Evolutionary conservation across 2,329 filamentous ascomycete species (phyloP).

Genomic region (Alternaria sp.): DNA sequence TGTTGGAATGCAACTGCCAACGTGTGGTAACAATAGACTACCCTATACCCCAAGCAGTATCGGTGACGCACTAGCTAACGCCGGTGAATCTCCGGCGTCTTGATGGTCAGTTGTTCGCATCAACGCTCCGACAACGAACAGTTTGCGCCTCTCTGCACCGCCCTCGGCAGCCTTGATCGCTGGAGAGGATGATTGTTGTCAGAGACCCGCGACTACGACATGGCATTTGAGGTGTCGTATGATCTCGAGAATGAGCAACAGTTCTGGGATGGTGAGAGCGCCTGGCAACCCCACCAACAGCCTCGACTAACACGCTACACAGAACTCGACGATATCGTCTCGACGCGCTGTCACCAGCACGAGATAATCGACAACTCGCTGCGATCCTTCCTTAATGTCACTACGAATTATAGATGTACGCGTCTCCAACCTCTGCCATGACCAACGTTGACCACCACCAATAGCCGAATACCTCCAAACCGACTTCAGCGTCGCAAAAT

Average conservation of each 20-base stretch:
- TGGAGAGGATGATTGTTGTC: conserved; percentile 50
- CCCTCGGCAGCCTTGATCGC: conserved; percentile 31
- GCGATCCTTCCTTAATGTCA: conserved; percentile 82
- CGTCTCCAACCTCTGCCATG: conserved; percentile 1
- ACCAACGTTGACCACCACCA: conserved; percentile 33
- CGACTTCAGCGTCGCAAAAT: conserved; percentile 82
- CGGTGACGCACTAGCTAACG: conserved; percentile 36
- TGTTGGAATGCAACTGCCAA: not conserved
- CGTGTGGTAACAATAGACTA: conserved; percentile 2
- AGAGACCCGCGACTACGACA: conserved; percentile 53
- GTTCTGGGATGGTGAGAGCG: conserved; percentile 82
- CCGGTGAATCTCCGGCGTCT: conserved; percentile 33
- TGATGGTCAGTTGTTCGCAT: conserved; percentile 26
- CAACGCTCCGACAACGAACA: conserved; percentile 32
- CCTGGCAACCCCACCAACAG: conserved; percentile 36
- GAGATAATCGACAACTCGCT: conserved; percentile 84
- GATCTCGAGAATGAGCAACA: conserved; percentile 81
- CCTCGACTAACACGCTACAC: conserved; percentile 33
- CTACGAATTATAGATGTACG: conserved; percentile 74
- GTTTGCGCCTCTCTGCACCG: conserved; percentile 30
- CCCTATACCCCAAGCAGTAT: conserved; percentile 22
- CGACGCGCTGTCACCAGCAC: conserved; percentile 66
- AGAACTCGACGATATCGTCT: conserved; percentile 75
- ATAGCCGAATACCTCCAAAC: conserved; percentile 75
- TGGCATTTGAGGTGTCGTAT: conserved; percentile 75